phyloP scores from a whole-genome alignment of 805 yeast species.

The Aciculoconidium aculeatum region DNA sequence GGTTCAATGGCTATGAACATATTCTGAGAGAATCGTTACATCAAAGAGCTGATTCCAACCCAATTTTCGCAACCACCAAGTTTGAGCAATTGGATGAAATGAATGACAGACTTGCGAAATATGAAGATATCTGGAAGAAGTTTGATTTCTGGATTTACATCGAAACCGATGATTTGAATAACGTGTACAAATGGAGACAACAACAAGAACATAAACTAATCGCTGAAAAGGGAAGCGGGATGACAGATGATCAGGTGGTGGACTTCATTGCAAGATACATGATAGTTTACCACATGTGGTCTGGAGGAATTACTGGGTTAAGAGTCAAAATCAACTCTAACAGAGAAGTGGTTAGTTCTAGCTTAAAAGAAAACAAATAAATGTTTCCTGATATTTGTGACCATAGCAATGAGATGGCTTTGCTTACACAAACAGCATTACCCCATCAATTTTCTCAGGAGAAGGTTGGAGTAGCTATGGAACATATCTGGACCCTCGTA shows the following conservation, averaged over 20 bases:
- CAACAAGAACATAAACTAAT: conserved; percentile 69
- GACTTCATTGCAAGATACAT: conserved; percentile 75
- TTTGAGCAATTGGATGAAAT: conserved; percentile 32
- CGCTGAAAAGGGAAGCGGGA: conserved; percentile 53
- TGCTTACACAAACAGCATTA: too few species aligned
- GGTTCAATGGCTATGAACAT: conserved; percentile 77
- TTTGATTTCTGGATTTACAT: conserved; percentile 59
- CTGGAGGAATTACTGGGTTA: too few species aligned
- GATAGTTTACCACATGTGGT: conserved; percentile 78
- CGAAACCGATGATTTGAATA: conserved; percentile 51
- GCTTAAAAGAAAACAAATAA: too few species aligned
- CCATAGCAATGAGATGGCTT: too few species aligned
- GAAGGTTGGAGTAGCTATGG: too few species aligned
- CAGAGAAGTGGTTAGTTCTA: too few species aligned
- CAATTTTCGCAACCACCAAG: conserved; percentile 16
- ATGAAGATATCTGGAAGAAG: conserved; percentile 49
- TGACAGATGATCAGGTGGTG: conserved; percentile 68
- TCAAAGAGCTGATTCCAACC: conserved; percentile 14
- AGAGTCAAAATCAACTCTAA: too few species aligned
- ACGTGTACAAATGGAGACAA: conserved; percentile 74
- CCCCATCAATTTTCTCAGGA: too few species aligned
- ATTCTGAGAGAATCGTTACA: conserved; percentile 17
- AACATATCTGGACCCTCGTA: too few species aligned
- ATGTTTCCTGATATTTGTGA: too few species aligned
- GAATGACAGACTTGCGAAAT: conserved; percentile 47